Conservation (phyloP, 371 early-diverging fungal species). For the Smittium culicis region DNA sequence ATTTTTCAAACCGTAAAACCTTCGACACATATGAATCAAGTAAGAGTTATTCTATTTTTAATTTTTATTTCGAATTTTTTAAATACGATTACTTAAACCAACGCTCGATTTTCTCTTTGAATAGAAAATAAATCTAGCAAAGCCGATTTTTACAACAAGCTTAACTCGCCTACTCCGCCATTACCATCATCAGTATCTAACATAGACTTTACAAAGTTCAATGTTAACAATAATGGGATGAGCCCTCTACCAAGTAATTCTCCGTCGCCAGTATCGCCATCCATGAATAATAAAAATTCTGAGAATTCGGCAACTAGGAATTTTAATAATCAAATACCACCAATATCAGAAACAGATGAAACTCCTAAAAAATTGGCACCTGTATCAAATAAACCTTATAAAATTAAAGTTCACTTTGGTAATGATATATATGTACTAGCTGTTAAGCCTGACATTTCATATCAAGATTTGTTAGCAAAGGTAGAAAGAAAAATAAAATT, state of each 20-base stretch:
- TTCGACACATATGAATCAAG: not conserved
- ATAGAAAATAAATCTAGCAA: not conserved
- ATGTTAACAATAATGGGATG: not conserved
- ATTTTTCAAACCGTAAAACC: not conserved
- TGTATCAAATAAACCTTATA: constrained; percentile 28
- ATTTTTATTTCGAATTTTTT: not conserved
- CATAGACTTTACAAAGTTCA: not conserved
- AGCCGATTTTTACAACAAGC: not conserved
- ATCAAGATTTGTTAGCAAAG: constrained; percentile 54
- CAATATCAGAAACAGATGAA: not conserved
- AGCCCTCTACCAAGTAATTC: too few species aligned
- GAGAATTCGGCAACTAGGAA: not conserved
- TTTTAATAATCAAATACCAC: not conserved
- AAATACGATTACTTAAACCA: not conserved
- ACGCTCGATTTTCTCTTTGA: not conserved
- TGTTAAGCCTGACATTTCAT: constrained; percentile 54
- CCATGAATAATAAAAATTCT: too few species aligned
- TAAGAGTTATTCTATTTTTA: not conserved
- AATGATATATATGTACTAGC: constrained; percentile 75
- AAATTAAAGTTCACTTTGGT: constrained; percentile 73
- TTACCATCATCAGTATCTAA: not conserved
- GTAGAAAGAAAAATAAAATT: constrained; percentile 77
- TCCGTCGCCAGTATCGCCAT: too few species aligned
- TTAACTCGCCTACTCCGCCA: not conserved
- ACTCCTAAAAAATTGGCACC: too few species aligned